Evolutionary conservation across 1,139 yeast species (phyloP).

Genomic region (Zhuliangozyma blackwelliae): DNA sequence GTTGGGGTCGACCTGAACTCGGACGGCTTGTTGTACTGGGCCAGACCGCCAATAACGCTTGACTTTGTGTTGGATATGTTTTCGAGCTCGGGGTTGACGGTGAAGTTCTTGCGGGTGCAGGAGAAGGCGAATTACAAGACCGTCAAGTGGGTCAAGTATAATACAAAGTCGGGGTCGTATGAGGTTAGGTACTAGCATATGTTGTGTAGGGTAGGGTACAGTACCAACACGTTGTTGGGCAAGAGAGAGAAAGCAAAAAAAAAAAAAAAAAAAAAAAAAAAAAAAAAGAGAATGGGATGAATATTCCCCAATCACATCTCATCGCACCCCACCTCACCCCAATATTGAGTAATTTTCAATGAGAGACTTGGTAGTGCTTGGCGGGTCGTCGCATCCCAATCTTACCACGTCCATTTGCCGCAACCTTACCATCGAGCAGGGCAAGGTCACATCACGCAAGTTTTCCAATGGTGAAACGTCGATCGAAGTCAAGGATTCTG

Average conservation of each 20-base stretch:
- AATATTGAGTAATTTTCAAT: conserved; percentile 24
- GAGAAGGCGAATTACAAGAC: conserved; percentile 67
- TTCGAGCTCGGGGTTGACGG: conserved; percentile 73
- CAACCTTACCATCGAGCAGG: conserved; percentile 58
- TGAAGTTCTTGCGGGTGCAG: conserved; percentile 65
- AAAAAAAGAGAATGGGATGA: conserved; percentile 2
- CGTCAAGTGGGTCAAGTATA: conserved; percentile 84
- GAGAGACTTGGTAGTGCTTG: conserved; percentile 74
- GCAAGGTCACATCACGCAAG: conserved; percentile 51
- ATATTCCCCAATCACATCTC: conserved; percentile 1
- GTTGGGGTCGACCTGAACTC: conserved; percentile 30
- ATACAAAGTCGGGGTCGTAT: conserved; percentile 71
- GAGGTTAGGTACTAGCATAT: conserved; percentile 59
- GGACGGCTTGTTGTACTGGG: conserved; percentile 40
- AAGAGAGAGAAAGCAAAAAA: neutral
- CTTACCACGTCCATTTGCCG: conserved; percentile 61
- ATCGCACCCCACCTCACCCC: neutral
- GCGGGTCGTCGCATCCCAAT: conserved; percentile 71
- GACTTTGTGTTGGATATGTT: conserved; percentile 72
- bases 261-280: conserved; percentile 3
- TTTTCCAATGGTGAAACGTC: conserved; percentile 90
- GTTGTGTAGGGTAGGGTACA: neutral
- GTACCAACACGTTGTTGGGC: neutral
- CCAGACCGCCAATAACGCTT: conserved; percentile 74
- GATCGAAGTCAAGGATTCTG: conserved; percentile 75